Percentiles rank a stretch among this genome's conserved stretches.
Conservation (phyloP, 2,329 filamentous ascomycete genomes). For the Cordyceps fumosorosea region DNA sequence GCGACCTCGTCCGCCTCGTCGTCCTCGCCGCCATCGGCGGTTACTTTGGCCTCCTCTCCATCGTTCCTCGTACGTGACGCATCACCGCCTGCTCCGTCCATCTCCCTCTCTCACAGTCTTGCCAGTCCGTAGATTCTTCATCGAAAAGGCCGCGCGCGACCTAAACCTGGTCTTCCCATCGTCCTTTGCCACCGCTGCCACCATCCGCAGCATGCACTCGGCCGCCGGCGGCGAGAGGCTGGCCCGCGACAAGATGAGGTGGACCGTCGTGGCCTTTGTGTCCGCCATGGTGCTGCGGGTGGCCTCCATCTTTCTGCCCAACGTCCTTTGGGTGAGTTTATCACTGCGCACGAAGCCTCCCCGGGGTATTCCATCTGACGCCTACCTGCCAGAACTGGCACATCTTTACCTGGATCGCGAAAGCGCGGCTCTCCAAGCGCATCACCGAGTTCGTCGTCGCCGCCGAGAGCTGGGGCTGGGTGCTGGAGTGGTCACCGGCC, state of each 20-base stretch:
- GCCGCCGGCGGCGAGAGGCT: conserved; percentile 4
- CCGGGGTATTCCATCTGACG: not conserved
- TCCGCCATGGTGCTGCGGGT: conserved; percentile 10
- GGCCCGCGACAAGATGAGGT: conserved; percentile 9
- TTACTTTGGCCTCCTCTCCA: conserved; percentile 11
- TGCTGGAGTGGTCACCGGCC: conserved; percentile 12
- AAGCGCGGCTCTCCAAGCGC: not conserved
- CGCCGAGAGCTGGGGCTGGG: conserved; percentile 13
- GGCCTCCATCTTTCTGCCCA: conserved; percentile 1
- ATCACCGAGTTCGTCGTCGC: conserved; percentile 1
- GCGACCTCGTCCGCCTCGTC: conserved; percentile 5
- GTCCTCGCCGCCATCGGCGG: conserved; percentile 7
- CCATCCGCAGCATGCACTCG: conserved; percentile 12
- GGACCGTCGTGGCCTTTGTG: conserved; percentile 10
- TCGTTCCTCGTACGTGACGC: not conserved
- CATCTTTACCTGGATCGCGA: conserved; percentile 8
- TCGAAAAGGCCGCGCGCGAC: not conserved
- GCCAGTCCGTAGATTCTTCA: conserved; percentile 9
- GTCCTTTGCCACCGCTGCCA: conserved; percentile 9
- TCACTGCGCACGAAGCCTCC: too few species aligned
- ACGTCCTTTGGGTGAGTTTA: conserved; percentile 8
- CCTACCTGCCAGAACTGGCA: conserved; percentile 5
- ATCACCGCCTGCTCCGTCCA: not conserved
- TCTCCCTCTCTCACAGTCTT: not conserved
- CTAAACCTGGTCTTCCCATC: conserved; percentile 13